Evolutionary conservation across 177 flowering plant genomes (phyloP).

Genomic region (Telopea speciosissima): DNA sequence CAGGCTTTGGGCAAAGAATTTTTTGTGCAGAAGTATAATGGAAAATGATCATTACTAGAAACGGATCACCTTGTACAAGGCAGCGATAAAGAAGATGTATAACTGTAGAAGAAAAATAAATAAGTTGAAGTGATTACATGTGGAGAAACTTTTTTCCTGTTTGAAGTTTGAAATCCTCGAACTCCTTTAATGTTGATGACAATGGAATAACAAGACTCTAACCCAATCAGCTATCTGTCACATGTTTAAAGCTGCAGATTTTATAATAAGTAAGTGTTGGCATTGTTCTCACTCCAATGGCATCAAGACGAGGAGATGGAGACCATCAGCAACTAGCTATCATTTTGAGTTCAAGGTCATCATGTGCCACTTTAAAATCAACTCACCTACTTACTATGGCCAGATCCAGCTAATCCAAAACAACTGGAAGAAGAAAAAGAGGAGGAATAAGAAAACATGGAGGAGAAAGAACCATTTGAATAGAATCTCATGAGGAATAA

Average conservation of each 20-base stretch:
- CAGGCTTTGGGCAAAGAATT: background rate
- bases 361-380: background rate
- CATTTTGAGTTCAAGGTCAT: background rate
- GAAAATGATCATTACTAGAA: background rate
- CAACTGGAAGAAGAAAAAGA: background rate
- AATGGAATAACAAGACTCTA: background rate
- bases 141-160: too few species aligned
- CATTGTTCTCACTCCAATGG: background rate
- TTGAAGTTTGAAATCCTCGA: background rate
- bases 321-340: background rate
- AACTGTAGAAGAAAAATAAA: background rate
- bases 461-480: too few species aligned
- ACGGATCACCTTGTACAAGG: background rate
- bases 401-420: background rate
- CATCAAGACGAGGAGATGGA: background rate
- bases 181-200: background rate
- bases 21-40: background rate
- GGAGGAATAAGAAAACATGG: too few species aligned
- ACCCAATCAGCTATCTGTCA: background rate
- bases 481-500: too few species aligned
- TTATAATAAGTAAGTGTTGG: background rate
- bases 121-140: background rate
- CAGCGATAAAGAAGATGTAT: background rate
- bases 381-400: background rate
- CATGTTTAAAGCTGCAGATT: background rate